Base-by-base conservation (phyloP, 805 yeast genomes). In the Spathaspora sp. region DNA sequence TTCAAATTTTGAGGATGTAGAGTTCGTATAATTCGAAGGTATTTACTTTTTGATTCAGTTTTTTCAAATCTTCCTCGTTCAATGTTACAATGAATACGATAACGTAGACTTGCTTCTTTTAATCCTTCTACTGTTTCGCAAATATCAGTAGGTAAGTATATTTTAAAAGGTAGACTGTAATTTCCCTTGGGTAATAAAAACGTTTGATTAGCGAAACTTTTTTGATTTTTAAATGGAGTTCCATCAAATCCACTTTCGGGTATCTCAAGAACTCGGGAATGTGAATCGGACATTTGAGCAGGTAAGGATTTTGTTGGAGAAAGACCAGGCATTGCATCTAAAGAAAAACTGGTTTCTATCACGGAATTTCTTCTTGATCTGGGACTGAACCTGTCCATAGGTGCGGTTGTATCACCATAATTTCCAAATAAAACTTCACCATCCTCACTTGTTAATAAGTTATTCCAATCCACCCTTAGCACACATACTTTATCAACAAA, bases 61-160 rank as follows among this genome's bases (percentile, higher is more conserved):
- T 74, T 75, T 50, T 75, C 79, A 46, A 76, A 73, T 14, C 75
- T 60, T 39, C 78, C 79, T 23, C 75, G 60, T 50, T 72, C 77
- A 10, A 75, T 67, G n/a, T 65, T 61, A 51, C 77, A 68, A 49
- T 69, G 70, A 35, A 80, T 58, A 46, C 70, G 67, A 60, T 80
- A 80, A 31, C 75, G 60, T 20, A 79, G 55, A 7, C 70, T 67
- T 2, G 77, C 81, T 43, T 68, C 65, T 23, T 64, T 60, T 46
- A 79, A 63, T 2, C 83, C 82, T 60, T 80, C 84, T 1, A 80
- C 72, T 0, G 83, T 74, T 55, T 79, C 85, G 10, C 79, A 72
- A 0, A 75, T 56, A 50, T 73, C 72, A 1, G 80, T 70, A 0
- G 85, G 84, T 26, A 80, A 60, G 11, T 61, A 63, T 8, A 73